Evolutionary conservation across 495 filamentous ascomycete genomes (phyloP), one percentile per base, ranked within the genome.

Genomic region (Penicillium flavigenum): DNA sequence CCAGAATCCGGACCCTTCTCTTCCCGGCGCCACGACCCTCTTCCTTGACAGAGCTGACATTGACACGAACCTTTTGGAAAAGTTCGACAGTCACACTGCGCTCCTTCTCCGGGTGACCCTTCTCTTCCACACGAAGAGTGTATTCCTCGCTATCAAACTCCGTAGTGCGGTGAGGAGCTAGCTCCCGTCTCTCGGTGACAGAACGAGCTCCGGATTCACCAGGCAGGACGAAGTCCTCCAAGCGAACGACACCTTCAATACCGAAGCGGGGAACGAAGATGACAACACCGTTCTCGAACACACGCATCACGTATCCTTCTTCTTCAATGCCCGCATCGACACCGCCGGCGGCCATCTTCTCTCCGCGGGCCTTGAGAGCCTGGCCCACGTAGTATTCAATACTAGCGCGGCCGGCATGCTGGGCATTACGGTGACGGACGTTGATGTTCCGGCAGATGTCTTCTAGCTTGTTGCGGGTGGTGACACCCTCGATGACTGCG

Each of bases 341-440:
- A 14, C 71, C 72, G 43, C 67, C 61, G 20, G 59, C 63, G n/a
- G 72, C 64, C 58, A 77, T 59, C 66, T 75, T 77, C 63, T 81
- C 78, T 10, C 91, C 83, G 39, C 87, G 84, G 14, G 91, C 90
- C 72, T 94, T 94, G 34, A 98, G 84, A 3, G 92, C 90, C 72
- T 98, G 94, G 0, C 94, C 94, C 8, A 98, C 94, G 69, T 98
- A 98, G 72, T 96, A 98, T 62, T 96, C 91, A 57, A 98, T 88
- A 62, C 87, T 91, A 32, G 95, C 91, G 48, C 94, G 85, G 17
- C 91, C 95, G 3, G 95, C 95, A 68, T 94, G 85, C 73, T 98
- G 94, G 20, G 95, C 94, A 68, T 98, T 98, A 56, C 94, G 88
- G 69, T 98, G 95, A 2, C 95, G 88, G 22, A 92, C 86, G 71